These are phyloP conservation scores for Puccinia hordei DNA, from an alignment of 1,284 basidiomycete genomes.

Conservation along the genomic window DNA sequence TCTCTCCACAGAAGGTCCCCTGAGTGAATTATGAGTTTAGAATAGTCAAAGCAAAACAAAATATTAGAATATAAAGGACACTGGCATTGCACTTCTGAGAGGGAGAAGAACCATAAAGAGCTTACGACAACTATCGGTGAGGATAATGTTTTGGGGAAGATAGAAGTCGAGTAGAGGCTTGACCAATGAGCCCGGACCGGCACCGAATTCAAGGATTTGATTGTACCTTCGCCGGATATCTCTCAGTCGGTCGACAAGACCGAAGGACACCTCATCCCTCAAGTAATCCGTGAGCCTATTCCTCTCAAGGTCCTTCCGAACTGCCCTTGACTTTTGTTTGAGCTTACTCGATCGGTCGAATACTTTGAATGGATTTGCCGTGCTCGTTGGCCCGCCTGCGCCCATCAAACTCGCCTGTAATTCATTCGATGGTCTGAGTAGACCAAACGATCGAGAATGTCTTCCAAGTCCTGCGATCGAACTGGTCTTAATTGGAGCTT, in stretches of 20 bases:
- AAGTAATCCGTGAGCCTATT: constrained; percentile 88
- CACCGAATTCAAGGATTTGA: constrained; percentile 58
- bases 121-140: constrained; percentile 24
- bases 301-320: constrained; percentile 64
- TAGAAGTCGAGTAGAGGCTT: constrained; percentile 46
- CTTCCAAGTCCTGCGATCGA: background rate
- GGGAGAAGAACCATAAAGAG: constrained; percentile 39
- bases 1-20: constrained; percentile 50
- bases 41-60: background rate
- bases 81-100: constrained; percentile 52
- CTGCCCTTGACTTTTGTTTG: constrained; percentile 78
- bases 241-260: constrained; percentile 50
- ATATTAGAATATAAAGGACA: too few species aligned
- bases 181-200: constrained; percentile 57
- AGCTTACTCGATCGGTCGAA: constrained; percentile 86
- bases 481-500: background rate
- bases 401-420: background rate
- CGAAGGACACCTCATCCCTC: constrained; percentile 72
- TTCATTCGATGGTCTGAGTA: background rate
- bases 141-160: constrained; percentile 13
- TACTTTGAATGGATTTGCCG: constrained; percentile 21
- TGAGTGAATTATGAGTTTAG: constrained; percentile 47
- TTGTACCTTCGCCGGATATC: constrained; percentile 58
- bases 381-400: background rate
- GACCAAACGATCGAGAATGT: background rate